Conservation (phyloP, 2,329 filamentous ascomycete genomes). For the Alternaria brassicicola region DNA sequence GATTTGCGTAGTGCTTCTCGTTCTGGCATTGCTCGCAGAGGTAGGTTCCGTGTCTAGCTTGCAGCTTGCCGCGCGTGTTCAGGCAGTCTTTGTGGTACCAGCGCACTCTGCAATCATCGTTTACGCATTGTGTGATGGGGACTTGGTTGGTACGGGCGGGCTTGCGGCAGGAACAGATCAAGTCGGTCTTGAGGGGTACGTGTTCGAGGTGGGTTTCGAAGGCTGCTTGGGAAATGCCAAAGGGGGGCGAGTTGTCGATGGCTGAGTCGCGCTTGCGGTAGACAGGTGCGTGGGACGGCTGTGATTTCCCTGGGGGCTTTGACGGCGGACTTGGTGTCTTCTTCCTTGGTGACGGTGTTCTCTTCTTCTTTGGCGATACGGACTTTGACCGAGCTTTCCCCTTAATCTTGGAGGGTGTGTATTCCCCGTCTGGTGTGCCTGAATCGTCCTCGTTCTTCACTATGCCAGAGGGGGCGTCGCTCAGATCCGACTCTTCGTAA, state of each 20-base stretch:
- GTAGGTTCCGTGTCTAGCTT: constrained; percentile 10
- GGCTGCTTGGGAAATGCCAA: constrained; percentile 1
- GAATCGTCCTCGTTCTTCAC: background rate
- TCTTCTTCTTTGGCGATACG: background rate
- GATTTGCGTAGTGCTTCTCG: constrained; percentile 8
- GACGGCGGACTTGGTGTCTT: background rate
- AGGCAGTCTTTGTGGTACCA: constrained; percentile 35
- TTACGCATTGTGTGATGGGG: constrained; percentile 26
- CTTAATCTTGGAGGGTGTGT: background rate
- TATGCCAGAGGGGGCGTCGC: background rate
- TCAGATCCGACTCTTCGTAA: background rate
- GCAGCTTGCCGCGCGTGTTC: constrained; percentile 19
- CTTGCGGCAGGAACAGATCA: constrained; percentile 28
- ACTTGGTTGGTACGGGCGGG: constrained; percentile 10
- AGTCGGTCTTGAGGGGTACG: constrained; percentile 5
- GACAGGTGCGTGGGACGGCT: constrained; percentile 1
- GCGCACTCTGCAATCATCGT: constrained; percentile 15
- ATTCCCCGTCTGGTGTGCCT: background rate
- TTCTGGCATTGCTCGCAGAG: constrained; percentile 18
- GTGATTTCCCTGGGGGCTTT: background rate
- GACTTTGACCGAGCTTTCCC: background rate
- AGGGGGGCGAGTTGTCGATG: background rate
- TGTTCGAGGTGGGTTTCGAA: constrained; percentile 2
- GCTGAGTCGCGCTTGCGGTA: constrained; percentile 7
- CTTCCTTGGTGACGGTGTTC: background rate